A percentile compares a stretch with the other conserved stretches of the same genome.
Evolutionary conservation across 2,329 filamentous ascomycete species (phyloP).

Genomic region (Dissoconium aciculare): DNA sequence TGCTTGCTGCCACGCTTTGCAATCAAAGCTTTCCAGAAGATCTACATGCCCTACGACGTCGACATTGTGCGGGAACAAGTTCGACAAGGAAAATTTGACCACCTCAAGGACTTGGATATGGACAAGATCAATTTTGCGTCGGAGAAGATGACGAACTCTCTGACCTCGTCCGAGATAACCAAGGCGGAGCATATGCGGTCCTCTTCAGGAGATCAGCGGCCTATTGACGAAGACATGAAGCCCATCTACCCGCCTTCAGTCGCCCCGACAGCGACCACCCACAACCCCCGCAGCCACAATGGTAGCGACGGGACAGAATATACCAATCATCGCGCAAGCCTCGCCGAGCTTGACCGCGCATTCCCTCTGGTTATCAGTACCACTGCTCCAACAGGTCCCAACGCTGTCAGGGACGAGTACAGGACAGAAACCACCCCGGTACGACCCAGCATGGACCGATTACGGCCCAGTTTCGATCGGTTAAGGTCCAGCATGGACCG

Average conservation of each 20-base stretch:
- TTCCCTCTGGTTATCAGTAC: slow-evolving; percentile 22
- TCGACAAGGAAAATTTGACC: slow-evolving; percentile 63
- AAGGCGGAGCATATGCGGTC: slow-evolving; percentile 27
- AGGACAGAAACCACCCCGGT: slow-evolving; percentile 9
- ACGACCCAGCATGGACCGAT: slow-evolving; percentile 49
- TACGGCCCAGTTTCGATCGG: slow-evolving; percentile 75
- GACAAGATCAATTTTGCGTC: slow-evolving; percentile 26
- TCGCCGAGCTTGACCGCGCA: slow-evolving; percentile 21
- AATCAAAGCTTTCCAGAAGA: slow-evolving; percentile 79
- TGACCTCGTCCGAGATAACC: slow-evolving; percentile 43
- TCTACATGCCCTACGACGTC: slow-evolving; percentile 80
- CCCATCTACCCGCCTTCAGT: slow-evolving; percentile 90
- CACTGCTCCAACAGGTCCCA: slow-evolving; percentile 15
- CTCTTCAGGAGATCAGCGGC: slow-evolving; percentile 30
- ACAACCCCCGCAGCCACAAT: slow-evolving; percentile 72
- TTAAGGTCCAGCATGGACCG: slow-evolving; percentile 78
- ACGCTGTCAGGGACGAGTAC: slow-evolving; percentile 12
- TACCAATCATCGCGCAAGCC: slow-evolving; percentile 37
- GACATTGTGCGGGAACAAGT: slow-evolving; percentile 94
- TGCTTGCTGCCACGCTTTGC: slow-evolving; percentile 78
- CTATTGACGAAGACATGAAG: slow-evolving; percentile 71
- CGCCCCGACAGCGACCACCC: slow-evolving; percentile 58
- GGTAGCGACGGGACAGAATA: slow-evolving; percentile 91
- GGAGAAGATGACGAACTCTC: slow-evolving; percentile 35
- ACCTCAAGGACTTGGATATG: slow-evolving; percentile 45